Evolutionary conservation across 2,329 filamentous ascomycete genomes (phyloP).

Genomic region (Pestalotiopsis sp.): DNA sequence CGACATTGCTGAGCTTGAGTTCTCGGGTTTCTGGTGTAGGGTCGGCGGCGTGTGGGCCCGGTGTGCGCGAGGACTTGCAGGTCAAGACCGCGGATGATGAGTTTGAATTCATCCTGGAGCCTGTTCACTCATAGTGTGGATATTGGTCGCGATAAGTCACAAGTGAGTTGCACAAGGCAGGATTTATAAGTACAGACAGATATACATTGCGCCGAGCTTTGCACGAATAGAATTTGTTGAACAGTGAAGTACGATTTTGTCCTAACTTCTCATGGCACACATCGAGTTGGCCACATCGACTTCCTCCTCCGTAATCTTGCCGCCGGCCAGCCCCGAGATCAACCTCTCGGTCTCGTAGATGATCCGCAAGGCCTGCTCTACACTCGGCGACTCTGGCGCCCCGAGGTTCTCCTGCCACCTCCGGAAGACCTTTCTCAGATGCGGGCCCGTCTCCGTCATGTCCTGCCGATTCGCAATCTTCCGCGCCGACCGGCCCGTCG

Average conservation of each 20-base stretch:
- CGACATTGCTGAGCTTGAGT: conserved; percentile 45
- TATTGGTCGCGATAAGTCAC: not conserved
- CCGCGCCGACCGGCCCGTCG: conserved; percentile 41
- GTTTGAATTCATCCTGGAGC: conserved; percentile 45
- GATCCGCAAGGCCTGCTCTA: conserved; percentile 47
- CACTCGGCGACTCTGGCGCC: conserved; percentile 44
- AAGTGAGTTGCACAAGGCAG: not conserved
- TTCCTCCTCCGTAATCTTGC: conserved; percentile 15
- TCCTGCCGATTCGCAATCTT: conserved; percentile 39
- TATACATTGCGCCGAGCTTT: not conserved
- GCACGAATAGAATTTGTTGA: not conserved
- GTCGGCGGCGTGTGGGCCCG: conserved; percentile 50
- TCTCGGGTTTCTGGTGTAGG: conserved; percentile 51
- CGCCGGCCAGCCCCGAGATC: conserved; percentile 28
- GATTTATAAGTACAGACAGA: not conserved
- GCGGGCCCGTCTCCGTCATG: conserved; percentile 40
- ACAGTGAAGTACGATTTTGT: not conserved
- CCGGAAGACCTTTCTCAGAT: conserved; percentile 41
- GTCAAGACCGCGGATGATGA: conserved; percentile 41
- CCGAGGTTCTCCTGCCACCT: conserved; percentile 45
- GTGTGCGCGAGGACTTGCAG: conserved; percentile 45
- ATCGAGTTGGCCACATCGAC: conserved; percentile 15
- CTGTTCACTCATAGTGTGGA: not conserved
- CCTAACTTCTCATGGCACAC: conserved; percentile 14
- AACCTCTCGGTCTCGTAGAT: conserved; percentile 46